Base-by-base conservation (phyloP, 1,284 basidiomycete genomes). In the Trichosporon asahii region DNA sequence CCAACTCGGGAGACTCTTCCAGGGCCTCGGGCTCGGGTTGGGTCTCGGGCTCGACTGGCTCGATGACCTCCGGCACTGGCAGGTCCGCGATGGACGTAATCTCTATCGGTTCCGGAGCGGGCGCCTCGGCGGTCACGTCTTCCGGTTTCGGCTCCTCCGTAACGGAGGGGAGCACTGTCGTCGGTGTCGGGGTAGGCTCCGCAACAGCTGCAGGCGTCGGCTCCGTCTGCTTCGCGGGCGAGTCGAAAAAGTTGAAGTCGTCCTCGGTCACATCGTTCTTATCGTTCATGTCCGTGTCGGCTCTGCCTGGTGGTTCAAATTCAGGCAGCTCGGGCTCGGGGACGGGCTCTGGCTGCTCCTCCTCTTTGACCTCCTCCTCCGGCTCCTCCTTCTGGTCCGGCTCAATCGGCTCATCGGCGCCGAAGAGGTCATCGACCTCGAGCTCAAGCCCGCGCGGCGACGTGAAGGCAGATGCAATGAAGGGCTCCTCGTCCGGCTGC, bases 181-280 rank as follows among this genome's bases (percentile, higher is more conserved):
- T 31, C 21, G 61, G 44, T n/a, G 40, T 40, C 14, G 69, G 40
- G 15, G n/a, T 67, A 65, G 25, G 46, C 63, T 31, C 57, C 2
- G 57, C 27, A 0, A 49, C 15, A 12, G 49, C 35, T 33, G 23
- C 25, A 1, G 68, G 35, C 29, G 55, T 37, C 64, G 31, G 65
- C 70, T 60, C 67, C 66, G 12, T 60, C n/a, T 71, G 64, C 15
- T 65, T 61, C 14, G 63, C 65, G n/a, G 80, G 79, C 25, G 79
- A 80, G 73, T 82, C 81, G 70, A 82, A 80, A 68, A 82, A 82
- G 29, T 77, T 77, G 70, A 82, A 82, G 67, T 82, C 81, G 70
- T 81, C 81, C 66, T 81, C 81, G 5, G 81, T 82, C 57, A 82
- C 57, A 44, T 55, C 46, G 68, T 68, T 68, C 35, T 49, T 46